These are phyloP conservation scores for Ciborinia camelliae DNA, from an alignment of 2,329 filamentous ascomycete genomes.

Conservation along the genomic window DNA sequence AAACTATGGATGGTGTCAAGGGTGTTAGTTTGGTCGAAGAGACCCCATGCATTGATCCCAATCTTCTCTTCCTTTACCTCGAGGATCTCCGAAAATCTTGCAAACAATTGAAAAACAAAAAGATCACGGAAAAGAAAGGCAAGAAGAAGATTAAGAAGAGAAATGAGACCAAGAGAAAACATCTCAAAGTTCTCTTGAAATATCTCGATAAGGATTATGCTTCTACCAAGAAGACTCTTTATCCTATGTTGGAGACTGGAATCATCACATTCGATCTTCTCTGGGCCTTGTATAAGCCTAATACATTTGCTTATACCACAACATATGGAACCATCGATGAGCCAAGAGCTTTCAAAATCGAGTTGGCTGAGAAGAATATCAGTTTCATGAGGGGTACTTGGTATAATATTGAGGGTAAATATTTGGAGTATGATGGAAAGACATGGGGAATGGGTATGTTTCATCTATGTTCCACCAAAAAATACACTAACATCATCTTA, in stretches of 20 bases:
- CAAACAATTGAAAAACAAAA: conserved; percentile 61
- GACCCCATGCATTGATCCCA: conserved; percentile 68
- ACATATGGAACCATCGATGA: conserved; percentile 76
- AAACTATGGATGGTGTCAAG: conserved; percentile 73
- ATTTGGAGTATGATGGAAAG: conserved; percentile 87
- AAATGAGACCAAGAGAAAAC: conserved; percentile 55
- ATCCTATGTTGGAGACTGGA: conserved; percentile 75
- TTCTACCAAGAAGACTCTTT: conserved; percentile 72
- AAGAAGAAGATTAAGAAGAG: conserved; percentile 60
- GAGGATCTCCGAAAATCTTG: conserved; percentile 67
- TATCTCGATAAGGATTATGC: conserved; percentile 82
- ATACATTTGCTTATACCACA: conserved; percentile 71
- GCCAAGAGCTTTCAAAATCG: conserved; percentile 78
- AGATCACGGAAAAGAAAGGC: conserved; percentile 49
- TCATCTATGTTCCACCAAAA: background rate
- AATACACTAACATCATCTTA: conserved; percentile 22
- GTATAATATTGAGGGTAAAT: conserved; percentile 73
- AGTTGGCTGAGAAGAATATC: conserved; percentile 67
- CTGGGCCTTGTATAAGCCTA: conserved; percentile 87
- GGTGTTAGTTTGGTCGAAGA: conserved; percentile 78
- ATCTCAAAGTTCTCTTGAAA: conserved; percentile 69
- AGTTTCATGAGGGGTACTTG: conserved; percentile 69
- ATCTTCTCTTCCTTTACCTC: conserved; percentile 69
- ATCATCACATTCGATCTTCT: conserved; percentile 85
- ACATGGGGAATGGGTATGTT: conserved; percentile 66